Evolutionary conservation across 164 flowering plant species (phyloP).

Genomic region (Tetrastigma voinierianum): DNA sequence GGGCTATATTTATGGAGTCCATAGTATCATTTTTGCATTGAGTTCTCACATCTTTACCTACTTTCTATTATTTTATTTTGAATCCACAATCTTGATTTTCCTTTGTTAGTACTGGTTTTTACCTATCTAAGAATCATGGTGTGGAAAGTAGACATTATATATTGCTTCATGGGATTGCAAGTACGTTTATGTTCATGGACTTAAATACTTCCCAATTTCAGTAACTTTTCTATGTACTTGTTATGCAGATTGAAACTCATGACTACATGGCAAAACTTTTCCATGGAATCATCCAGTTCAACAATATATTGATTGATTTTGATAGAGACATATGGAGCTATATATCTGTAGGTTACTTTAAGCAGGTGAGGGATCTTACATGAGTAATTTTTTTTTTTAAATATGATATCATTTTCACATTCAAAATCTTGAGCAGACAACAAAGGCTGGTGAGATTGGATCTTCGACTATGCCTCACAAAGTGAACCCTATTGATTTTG

Average conservation of each 20-base stretch:
- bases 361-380: constrained; percentile 58
- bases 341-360: constrained; percentile 86
- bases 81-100: background rate
- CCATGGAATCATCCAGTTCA: constrained; percentile 60
- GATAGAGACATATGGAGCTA: constrained; percentile 89
- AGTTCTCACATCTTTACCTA: background rate
- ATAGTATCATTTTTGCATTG: background rate
- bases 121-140: background rate
- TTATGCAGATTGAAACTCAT: constrained; percentile 89
- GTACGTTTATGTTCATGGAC: background rate
- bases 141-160: background rate
- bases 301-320: constrained; percentile 82
- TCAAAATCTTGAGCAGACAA: constrained; percentile 47
- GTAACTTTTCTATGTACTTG: background rate
- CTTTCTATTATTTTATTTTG: background rate
- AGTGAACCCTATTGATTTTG: constrained; percentile 98
- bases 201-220: background rate
- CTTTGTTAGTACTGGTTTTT: background rate
- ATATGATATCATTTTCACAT: background rate
- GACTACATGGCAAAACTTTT: constrained; percentile 93
- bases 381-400: background rate
- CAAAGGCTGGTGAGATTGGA: constrained; percentile 97
- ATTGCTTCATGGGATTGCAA: background rate
- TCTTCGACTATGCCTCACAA: constrained; percentile 99
- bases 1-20: too few relatives aligned